Evolutionary conservation across 768 basidiomycete genomes (phyloP), one percentile per base, ranked within the genome.

Genomic region (Brasilioporus rufonigricans): DNA sequence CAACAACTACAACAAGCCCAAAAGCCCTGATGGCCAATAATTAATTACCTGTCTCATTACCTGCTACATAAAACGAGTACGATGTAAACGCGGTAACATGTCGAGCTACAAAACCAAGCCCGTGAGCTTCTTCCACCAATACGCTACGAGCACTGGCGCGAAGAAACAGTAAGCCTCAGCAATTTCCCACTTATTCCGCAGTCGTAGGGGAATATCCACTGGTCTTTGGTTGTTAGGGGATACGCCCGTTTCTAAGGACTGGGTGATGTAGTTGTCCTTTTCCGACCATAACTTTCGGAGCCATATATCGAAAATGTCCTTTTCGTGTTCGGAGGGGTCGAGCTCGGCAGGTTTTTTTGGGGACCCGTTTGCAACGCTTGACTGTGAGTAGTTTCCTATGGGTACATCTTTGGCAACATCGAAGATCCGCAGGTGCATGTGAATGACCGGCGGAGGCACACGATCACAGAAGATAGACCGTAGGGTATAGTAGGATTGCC

Each of bases 401-500:
- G 91, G 91, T 12, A 93, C 76, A 31, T 83, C 81, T 23, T 67
- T 68, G 16, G 77, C 73, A 14, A 92, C 87, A 57, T 88, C 76
- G 67, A 90, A 92, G 60, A 87, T 73, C 44, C 92, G 84, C 39
- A 98, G 68, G 68, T 98, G 96, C 63, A 98, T 79, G 72, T 96
- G 91, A 35, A 99, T 79, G 9, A 77, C 74, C 0, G 95, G 96
- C 2, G 96, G 94, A 4, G 94, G 79, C 4, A 92, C 73, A 4
- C 89, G 80, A 58, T 86, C 78, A 53, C 87, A 78, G 72, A 96
- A 97, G 57, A 97, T 86, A 8, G 93, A 94, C 39, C 89, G 84
- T 38, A 98, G 74, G 39, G 92, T 94, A 70, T 96, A 98, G 69
- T 86, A 91, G 23, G 83, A 80, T 71, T 97, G 94, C 0, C 93